phyloP scores from a whole-genome alignment of 1,139 yeast species.

The Pichia sp. region DNA sequence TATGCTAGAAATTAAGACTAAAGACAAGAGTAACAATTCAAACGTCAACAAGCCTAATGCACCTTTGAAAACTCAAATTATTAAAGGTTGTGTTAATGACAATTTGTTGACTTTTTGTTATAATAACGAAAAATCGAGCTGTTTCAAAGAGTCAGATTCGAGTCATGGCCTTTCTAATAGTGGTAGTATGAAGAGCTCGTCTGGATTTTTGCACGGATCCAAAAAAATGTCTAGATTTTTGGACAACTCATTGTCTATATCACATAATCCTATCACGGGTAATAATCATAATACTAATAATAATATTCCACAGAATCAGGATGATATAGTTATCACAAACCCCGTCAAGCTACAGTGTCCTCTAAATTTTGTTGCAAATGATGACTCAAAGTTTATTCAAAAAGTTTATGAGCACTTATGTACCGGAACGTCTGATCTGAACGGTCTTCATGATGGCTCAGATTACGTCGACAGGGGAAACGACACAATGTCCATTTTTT shows the following conservation, averaged over 20 bases:
- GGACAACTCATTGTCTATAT: conserved; percentile 12
- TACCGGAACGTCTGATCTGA: conserved; percentile 23
- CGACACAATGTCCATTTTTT: conserved; percentile 28
- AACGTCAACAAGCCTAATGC: conserved; percentile 28
- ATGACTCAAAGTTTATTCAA: conserved; percentile 27
- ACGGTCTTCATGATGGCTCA: conserved; percentile 22
- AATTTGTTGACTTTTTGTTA: conserved; percentile 58
- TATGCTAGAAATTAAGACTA: conserved; percentile 59
- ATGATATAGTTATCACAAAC: conserved; percentile 32
- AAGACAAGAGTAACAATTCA: conserved; percentile 24
- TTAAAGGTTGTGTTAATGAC: conserved; percentile 55
- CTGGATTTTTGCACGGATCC: conserved; percentile 16
- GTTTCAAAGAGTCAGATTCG: conserved; percentile 1
- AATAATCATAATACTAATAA: conserved; percentile 1
- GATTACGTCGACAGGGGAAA: conserved; percentile 11
- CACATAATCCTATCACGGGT: background rate
- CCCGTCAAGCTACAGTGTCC: conserved; percentile 35
- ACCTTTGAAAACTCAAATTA: conserved; percentile 57
- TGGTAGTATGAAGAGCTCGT: conserved; percentile 18
- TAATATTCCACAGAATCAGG: conserved; percentile 7
- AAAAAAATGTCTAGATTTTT: conserved; percentile 21
- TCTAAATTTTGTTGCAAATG: conserved; percentile 31
- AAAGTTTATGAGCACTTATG: conserved; percentile 28
- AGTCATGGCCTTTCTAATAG: conserved; percentile 1
- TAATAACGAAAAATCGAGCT: conserved; percentile 30